Base-by-base conservation (phyloP, 495 filamentous ascomycete genomes). In the Durotheca rogersii region DNA sequence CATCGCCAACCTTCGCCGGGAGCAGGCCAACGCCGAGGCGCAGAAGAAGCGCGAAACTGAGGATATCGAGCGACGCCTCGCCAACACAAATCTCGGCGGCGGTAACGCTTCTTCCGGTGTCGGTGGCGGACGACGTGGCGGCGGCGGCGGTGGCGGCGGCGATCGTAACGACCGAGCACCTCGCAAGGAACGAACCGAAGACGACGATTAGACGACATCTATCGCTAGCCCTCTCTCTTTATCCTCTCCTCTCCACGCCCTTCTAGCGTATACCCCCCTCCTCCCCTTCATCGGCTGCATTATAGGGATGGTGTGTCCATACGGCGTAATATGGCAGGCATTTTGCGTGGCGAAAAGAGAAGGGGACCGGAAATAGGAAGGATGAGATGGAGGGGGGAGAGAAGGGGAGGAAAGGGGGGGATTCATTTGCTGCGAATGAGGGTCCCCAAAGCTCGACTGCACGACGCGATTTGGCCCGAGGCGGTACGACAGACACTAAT, bases 1-100 rank as follows among this genome's bases (percentile, higher is more conserved):
- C 16, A 70, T 92, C 53, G 75, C 67, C 36, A 85, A 90, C 14
- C 79, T 99, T 23, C 83, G 81, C 64, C 72, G 75, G 52, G 89
- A 92, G 68, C 86, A 91, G 72, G 80, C 87, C 59, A 80, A 85
- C 20, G 80, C 77, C 15, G 70, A 81, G 23, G 56, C 62, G 9
- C 74, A 81, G 67, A 78, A 78, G 62, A 81, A 81, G 56, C 76
- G 79, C 42, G 83, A 86, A 55, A 48, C 68, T 43, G 76, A 78
- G 39, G 78, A 81, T 42, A 51, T 75, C n/a, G 81, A 83, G 59
- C 67, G 76, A 33, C 83, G 82, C 61, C 41, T 80, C 6, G 68
- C 72, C 35, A 74, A 68, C 30, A 65, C 66, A 1, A 67, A 65
- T 10, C 65, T 75, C 41, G 64, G 71, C 38, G 61, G 53, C 18